Percentiles rank a stretch among this genome's conserved stretches.
These are phyloP conservation scores for Phytophthora ramorum DNA, from an alignment of 352 stramenopile genomes.

Conservation along the genomic window DNA sequence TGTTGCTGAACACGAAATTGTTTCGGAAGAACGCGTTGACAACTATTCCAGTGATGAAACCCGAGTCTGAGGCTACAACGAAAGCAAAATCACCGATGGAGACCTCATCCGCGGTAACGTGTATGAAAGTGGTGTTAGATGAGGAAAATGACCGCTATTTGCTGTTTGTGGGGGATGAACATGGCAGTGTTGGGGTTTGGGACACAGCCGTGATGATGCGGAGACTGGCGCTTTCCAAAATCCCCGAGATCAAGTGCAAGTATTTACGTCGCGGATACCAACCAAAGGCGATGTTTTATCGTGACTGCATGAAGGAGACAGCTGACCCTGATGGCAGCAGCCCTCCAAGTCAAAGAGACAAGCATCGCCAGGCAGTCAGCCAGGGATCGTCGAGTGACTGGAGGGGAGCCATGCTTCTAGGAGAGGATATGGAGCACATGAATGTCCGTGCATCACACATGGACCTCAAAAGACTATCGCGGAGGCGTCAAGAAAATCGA, in stretches of 20 bases:
- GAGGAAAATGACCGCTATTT: slow-evolving; percentile 50
- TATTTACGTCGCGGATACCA: slow-evolving; percentile 69
- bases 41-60: slow-evolving; percentile 8
- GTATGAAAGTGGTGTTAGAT: slow-evolving; percentile 65
- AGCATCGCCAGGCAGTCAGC: slow-evolving; percentile 31
- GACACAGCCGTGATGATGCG: slow-evolving; percentile 56
- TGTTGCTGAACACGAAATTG: slow-evolving; percentile 35
- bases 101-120: slow-evolving; percentile 43
- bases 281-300: slow-evolving; percentile 62
- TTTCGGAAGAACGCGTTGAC: slow-evolving; percentile 35
- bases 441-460: slow-evolving; percentile 47
- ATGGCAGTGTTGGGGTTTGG: slow-evolving; percentile 57
- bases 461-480: slow-evolving; percentile 52
- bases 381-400: slow-evolving; percentile 30
- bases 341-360: slow-evolving; percentile 16
- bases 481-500: slow-evolving; percentile 33
- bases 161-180: slow-evolving; percentile 69
- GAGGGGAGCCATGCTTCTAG: slow-evolving; percentile 41
- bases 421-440: slow-evolving; percentile 42
- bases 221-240: slow-evolving; percentile 58
- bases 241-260: slow-evolving; percentile 70
- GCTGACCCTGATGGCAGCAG: slow-evolving; percentile 7
- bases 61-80: neutral
- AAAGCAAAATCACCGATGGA: slow-evolving; percentile 10
- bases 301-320: slow-evolving; percentile 59